Evolutionary conservation across 2,329 filamentous ascomycete genomes (phyloP).

Genomic region (Epichloe uncinata): DNA sequence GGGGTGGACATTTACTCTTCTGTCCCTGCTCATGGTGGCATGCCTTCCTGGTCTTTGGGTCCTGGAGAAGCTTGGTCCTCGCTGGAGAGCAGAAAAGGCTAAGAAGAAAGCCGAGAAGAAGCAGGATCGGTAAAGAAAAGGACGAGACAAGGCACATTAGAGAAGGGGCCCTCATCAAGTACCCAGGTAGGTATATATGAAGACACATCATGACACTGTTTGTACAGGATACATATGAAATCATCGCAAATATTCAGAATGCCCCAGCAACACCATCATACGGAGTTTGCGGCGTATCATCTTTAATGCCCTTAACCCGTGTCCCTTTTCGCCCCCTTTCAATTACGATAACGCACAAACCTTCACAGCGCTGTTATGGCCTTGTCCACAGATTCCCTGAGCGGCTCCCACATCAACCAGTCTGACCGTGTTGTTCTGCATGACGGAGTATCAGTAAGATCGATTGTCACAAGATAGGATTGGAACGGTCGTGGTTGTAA

Average conservation of each 20-base stretch:
- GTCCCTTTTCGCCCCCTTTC: background rate
- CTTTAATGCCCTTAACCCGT: background rate
- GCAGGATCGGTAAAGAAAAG: background rate
- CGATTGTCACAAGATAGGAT: background rate
- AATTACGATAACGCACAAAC: background rate
- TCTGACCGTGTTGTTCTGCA: slow-evolving; percentile 82
- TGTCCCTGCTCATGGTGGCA: slow-evolving; percentile 35
- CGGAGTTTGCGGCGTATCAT: background rate
- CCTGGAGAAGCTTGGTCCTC: slow-evolving; percentile 33
- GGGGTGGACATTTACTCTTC: slow-evolving; percentile 50
- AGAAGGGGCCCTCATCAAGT: background rate
- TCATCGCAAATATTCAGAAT: background rate
- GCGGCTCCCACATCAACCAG: slow-evolving; percentile 90
- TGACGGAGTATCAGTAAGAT: background rate
- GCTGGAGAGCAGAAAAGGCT: slow-evolving; percentile 37
- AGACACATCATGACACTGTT: background rate
- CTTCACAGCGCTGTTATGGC: slow-evolving; percentile 40
- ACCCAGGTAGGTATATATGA: background rate
- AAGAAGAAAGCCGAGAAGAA: slow-evolving; percentile 13
- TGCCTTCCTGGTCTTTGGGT: slow-evolving; percentile 36
- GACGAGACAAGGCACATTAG: background rate
- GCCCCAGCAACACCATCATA: background rate
- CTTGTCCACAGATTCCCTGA: slow-evolving; percentile 53
- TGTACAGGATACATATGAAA: background rate
- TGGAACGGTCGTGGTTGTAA: background rate